These are phyloP conservation scores for Metschnikowia chrysomelidarum DNA, from an alignment of 805 yeast species.

Conservation along the genomic window DNA sequence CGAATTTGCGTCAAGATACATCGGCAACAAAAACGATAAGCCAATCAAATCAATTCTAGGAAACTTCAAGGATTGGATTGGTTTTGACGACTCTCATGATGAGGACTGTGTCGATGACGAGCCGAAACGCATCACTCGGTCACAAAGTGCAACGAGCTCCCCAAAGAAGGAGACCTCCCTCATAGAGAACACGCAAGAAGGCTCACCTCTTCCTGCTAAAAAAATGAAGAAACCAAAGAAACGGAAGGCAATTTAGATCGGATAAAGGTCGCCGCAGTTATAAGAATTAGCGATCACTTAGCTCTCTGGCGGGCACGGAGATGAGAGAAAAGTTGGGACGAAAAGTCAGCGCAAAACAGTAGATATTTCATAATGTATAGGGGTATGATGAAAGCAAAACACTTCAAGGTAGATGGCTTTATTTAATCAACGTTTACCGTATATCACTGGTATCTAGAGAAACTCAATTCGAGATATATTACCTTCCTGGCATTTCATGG, in stretches of 20 bases:
- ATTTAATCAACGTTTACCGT: too few species aligned
- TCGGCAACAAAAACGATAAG: slow-evolving; percentile 50
- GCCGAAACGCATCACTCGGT: slow-evolving; percentile 10
- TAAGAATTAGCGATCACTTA: too few species aligned
- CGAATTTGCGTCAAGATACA: slow-evolving; percentile 62
- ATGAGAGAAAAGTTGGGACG: too few species aligned
- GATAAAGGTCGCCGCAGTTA: too few species aligned
- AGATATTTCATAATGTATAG: too few species aligned
- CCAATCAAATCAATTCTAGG: slow-evolving; percentile 34
- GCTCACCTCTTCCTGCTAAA: neutral
- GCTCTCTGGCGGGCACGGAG: too few species aligned
- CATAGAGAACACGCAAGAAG: neutral
- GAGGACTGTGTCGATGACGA: slow-evolving; percentile 28
- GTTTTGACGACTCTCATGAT: slow-evolving; percentile 30
- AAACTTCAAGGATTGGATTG: slow-evolving; percentile 44
- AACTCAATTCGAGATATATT: too few species aligned
- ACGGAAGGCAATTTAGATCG: slow-evolving; percentile 11
- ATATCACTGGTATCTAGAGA: too few species aligned
- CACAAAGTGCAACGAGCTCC: slow-evolving; percentile 5
- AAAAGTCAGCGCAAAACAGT: too few species aligned
- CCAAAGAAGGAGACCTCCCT: slow-evolving; percentile 4
- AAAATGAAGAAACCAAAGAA: slow-evolving; percentile 9
- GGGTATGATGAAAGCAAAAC: too few species aligned
- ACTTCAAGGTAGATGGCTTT: too few species aligned
- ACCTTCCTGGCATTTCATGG: too few species aligned